Evolutionary conservation across 768 basidiomycete species (phyloP), one percentile per base, ranked within the genome.

Genomic region (Coprinellus aureogranulatus): DNA sequence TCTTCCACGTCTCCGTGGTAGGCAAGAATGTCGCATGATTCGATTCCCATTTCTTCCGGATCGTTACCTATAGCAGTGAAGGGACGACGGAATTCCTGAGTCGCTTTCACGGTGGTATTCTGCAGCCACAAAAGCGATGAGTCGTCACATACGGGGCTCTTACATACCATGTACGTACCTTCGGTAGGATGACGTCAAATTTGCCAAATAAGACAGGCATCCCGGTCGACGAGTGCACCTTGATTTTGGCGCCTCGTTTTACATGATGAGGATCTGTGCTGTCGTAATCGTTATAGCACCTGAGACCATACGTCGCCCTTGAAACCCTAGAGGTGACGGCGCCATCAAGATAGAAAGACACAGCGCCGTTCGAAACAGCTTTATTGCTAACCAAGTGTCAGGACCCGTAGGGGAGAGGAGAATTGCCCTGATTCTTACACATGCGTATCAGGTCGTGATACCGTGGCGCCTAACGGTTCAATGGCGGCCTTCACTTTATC

Each of bases 391-490:
- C 44, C 37, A 23, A n/a, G 20, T 8, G 10, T 44, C 5, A 44
- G 41, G 16, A 6, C 20, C 6, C 8, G 20, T 6, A 8, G 41
- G 20, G 5, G 14, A 18, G 16, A 44, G 23, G 26, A 27, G 10
- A 34, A n/a, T n/a, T n/a, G n/a, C n/a, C n/a, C n/a, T n/a, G n/a
- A 31, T n/a, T 70, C 81, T 34, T 62, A 85, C 84, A 83, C 73
- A 59, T 82, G 79, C 34, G 74, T 78, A 56, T 84, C 81, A 0
- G 83, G 84, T 9, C 81, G 74, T 50, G 76, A 74, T 14, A 85
- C 65, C 25, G 66, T 72, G 48, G 82, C 62, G 18, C 75, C 74
- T 0, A 72, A 62, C 1, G 68, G 61, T 4, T 70, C 70, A 10
- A 85, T 68, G 4, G 69, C 62, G 45, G 62, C 66, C 44, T 74